Base-by-base conservation (phyloP, 1,139 yeast genomes). In the Spathaspora sp. region DNA sequence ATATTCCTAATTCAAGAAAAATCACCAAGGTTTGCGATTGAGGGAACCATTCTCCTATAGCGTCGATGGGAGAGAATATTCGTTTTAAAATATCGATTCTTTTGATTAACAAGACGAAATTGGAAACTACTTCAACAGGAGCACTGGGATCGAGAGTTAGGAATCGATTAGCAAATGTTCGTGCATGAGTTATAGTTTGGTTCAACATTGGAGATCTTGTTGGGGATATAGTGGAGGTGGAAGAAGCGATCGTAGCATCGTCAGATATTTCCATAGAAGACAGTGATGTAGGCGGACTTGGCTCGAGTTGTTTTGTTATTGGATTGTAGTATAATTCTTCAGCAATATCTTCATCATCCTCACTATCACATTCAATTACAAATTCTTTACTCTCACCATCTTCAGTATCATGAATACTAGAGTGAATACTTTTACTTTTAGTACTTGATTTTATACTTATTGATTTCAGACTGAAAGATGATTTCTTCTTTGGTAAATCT, bases 31-130 rank as follows among this genome's bases (percentile, higher is more conserved):
- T 70, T 52, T 74, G 78, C 18, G 70, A 54, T 38, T 57, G 55
- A 1, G 80, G 80, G 43, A 74, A 71, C 25, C 61, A 53, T 42
- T 69, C 70, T 0, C 65, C 74, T 23, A 74, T 61, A 8, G 67
- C 64, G 50, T 74, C 80, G 40, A 74, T 71, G 13, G 78, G 78
- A 8, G 77, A 68, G 58, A 72, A 73, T 7, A 73, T 52, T 7
- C 71, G 59, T 47, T 60, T 61, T 74, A 74, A 68, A 38, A 72
- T 47, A 50, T 64, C 65, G 34, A 74, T 63, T 42, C 61, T 62
- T 52, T 72, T 74, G 43, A 74, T 66, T 43, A 72, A 54, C 17
- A 57, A 42, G 49, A 68, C 68, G 42, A 74, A 56, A 46, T 70
- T 70, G 2, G 69, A 63, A 5, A 64, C 59, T 6, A 64, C 57